These are phyloP conservation scores for Nigrospora oryzae DNA, from an alignment of 2,329 filamentous ascomycete genomes.

Conservation along the genomic window DNA sequence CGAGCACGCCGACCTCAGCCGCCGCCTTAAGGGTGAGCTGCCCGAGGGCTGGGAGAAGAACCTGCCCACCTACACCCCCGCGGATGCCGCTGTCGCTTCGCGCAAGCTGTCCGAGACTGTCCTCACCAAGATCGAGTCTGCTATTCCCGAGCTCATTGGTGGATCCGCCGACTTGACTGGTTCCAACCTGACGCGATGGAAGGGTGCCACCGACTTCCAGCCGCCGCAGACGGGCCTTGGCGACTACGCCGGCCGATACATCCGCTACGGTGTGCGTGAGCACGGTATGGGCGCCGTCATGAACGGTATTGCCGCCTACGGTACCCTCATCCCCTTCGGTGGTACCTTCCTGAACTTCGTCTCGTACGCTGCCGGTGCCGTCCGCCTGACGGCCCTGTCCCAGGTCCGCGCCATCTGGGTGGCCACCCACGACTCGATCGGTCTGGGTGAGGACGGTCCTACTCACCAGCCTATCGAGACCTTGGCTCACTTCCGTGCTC, in stretches of 20 bases:
- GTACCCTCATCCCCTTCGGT: constrained; percentile 84
- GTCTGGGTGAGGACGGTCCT: constrained; percentile 95
- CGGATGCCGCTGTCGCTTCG: constrained; percentile 77
- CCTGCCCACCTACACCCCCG: constrained; percentile 83
- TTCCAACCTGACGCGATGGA: constrained; percentile 98
- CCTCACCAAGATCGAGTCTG: constrained; percentile 75
- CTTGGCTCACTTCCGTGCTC: constrained; percentile 93
- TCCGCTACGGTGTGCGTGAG: constrained; percentile 87
- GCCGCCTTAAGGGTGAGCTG: constrained; percentile 74
- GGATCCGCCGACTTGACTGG: constrained; percentile 96
- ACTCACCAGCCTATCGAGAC: constrained; percentile 99
- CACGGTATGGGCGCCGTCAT: constrained; percentile 88
- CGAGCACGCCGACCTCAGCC: constrained; percentile 72
- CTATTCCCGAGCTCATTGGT: constrained; percentile 83
- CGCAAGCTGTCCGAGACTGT: constrained; percentile 96
- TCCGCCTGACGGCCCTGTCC: constrained; percentile 88
- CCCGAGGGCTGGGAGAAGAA: constrained; percentile 95
- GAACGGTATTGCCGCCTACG: constrained; percentile 93
- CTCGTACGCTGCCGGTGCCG: constrained; percentile 90
- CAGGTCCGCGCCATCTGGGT: constrained; percentile 90
- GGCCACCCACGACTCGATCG: constrained; percentile 97
- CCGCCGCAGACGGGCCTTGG: constrained; percentile 78
- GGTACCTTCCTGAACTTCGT: constrained; percentile 99
- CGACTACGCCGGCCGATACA: constrained; percentile 83
- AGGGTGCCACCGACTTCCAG: constrained; percentile 96